These are phyloP conservation scores for Aspergillus avenaceus DNA, from an alignment of 495 filamentous ascomycete genomes.

Conservation along the genomic window DNA sequence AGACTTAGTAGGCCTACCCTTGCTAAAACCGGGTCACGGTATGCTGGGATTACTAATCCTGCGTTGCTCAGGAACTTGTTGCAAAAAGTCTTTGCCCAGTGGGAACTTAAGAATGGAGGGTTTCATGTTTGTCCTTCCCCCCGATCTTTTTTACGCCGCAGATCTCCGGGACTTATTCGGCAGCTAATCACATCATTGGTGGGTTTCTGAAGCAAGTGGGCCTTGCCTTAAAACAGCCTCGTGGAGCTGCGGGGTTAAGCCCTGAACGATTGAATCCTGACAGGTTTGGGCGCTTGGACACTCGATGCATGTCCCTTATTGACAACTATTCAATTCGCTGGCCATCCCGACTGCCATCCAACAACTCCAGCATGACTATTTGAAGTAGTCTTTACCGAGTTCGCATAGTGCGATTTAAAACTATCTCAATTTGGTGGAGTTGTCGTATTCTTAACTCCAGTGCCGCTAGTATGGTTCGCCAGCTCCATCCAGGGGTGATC, in stretches of 20 bases:
- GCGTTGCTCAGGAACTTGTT: constrained; percentile 7
- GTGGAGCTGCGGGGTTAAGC: constrained; percentile 22
- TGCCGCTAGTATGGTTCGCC: background rate
- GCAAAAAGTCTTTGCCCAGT: constrained; percentile 3
- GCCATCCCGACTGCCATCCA: background rate
- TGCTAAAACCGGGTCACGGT: background rate
- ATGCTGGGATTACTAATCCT: constrained; percentile 6
- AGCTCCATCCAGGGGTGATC: constrained; percentile 7
- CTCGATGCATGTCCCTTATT: background rate
- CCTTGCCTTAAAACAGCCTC: constrained; percentile 18
- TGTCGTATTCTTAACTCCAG: background rate
- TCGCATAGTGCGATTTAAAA: background rate
- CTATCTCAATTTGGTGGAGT: background rate
- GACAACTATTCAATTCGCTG: background rate
- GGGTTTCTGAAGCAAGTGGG: background rate
- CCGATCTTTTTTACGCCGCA: constrained; percentile 11
- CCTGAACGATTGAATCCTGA: constrained; percentile 17
- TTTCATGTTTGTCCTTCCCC: constrained; percentile 8
- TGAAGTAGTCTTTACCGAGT: background rate
- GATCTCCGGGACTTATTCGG: constrained; percentile 7
- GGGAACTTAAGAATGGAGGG: too few species aligned
- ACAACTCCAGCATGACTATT: background rate
- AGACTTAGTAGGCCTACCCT: constrained; percentile 6
- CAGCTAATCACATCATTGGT: constrained; percentile 6
- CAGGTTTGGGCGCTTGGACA: constrained; percentile 14